A percentile compares a stretch with the other conserved stretches of the same genome.
These are phyloP conservation scores for Trichosporon sp. DNA, from an alignment of 1,284 basidiomycete species.

Conservation along the genomic window DNA sequence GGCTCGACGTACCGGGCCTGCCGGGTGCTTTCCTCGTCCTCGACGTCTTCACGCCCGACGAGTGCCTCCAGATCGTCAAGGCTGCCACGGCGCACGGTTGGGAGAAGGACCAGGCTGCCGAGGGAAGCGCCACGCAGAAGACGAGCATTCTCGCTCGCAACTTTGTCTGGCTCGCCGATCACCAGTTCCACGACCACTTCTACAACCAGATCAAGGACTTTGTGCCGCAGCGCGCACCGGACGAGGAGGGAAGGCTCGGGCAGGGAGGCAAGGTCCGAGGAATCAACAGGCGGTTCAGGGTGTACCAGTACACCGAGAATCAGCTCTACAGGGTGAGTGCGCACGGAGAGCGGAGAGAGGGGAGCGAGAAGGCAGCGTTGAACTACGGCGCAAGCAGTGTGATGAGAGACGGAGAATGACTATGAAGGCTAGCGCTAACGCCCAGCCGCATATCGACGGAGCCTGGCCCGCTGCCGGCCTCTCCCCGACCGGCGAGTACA, in stretches of 20 bases:
- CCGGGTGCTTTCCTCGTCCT: constrained; percentile 53
- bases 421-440: constrained; percentile 8
- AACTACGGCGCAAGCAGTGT: too few relatives aligned
- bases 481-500: constrained; percentile 51
- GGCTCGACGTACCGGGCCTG: constrained; percentile 47
- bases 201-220: constrained; percentile 50
- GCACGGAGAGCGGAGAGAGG: background rate
- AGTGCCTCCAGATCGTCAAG: constrained; percentile 52
- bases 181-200: constrained; percentile 49
- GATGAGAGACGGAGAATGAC: too few relatives aligned
- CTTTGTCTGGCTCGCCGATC: constrained; percentile 56
- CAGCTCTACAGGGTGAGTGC: constrained; percentile 51
- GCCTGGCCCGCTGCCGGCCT: constrained; percentile 56
- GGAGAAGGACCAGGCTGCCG: constrained; percentile 53
- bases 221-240: constrained; percentile 42
- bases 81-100: constrained; percentile 53
- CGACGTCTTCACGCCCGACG: constrained; percentile 51
- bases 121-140: constrained; percentile 50
- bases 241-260: constrained; percentile 26
- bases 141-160: constrained; percentile 53
- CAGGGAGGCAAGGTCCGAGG: constrained; percentile 52
- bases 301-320: constrained; percentile 54
- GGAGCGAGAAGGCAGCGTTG: too few relatives aligned
- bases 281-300: constrained; percentile 54
- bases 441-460: constrained; percentile 53